Base-by-base conservation (phyloP, 495 filamentous ascomycete genomes). In the Xylaria bambusicola region DNA sequence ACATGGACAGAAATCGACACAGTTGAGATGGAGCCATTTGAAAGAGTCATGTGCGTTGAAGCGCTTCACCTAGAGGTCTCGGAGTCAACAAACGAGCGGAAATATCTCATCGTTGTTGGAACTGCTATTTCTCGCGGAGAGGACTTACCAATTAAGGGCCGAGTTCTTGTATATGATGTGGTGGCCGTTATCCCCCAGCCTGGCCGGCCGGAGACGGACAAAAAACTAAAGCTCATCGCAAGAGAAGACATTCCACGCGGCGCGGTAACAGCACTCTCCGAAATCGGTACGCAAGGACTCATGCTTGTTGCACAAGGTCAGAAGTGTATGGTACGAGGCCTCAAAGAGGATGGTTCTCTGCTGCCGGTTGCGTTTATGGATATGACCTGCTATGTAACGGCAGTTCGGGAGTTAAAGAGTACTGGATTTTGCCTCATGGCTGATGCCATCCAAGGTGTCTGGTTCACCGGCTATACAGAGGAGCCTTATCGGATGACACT, bases 341-440 rank as follows among this genome's bases (percentile, higher is more conserved):
- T 99, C 0, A 97, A 97, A 66, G 94, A 98, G 73, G 94, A 99
- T 65, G 89, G 90, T 1, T 89, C 86, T 3, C 80, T 98, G 44
- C 81, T 98, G 1, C 94, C 94, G 0, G 93, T 98, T 21, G 94
- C 94, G 0, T 99, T 99, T 66, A 90, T 99, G 85, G 94, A 99
- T 66, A 92, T 96, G 87, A 93, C 90, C 76, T 92, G 89, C 74
- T 93, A 93, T 71, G 89, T 96, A 29, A 90, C 84, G 2, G 82
- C 87, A 3, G 85, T 88, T 46, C 95, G 92, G 68, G 89, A 90
- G 62, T 79, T 98, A 36, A 82, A 82, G 23, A 86, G 88, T 1
- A 95, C 92, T 0, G 93, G 93, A 3, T 79, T 98, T 68, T 90
- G 86, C 63, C 73, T 96, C 4, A 80, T 97, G 70, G 89, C 88